Conservation (phyloP, 257 asterid genomes). For the Nicotiana tabacum region DNA sequence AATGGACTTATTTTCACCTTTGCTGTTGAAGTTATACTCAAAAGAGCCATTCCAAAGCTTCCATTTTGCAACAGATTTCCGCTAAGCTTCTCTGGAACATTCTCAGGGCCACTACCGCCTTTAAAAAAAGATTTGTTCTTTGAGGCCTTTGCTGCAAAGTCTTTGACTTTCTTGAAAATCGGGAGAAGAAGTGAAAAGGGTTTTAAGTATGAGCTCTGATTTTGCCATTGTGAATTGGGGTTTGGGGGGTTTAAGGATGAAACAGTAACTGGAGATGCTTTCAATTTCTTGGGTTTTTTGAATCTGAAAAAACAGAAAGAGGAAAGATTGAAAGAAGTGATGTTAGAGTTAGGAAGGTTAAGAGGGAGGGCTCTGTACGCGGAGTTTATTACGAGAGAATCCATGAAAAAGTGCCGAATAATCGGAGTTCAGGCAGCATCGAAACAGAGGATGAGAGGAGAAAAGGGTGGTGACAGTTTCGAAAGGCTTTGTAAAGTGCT, state of each 20-base stretch:
- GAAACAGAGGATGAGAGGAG: slow-evolving; percentile 12
- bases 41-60: slow-evolving; percentile 56
- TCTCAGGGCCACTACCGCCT: slow-evolving; percentile 14
- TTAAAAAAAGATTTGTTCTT: slow-evolving; percentile 21
- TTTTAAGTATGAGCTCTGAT: slow-evolving; percentile 23
- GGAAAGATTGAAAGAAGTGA: slow-evolving; percentile 11
- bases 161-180: slow-evolving; percentile 34
- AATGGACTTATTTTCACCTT: slow-evolving; percentile 79
- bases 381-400: slow-evolving; percentile 27
- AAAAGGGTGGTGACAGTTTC: slow-evolving; percentile 5
- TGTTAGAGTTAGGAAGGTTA: slow-evolving; percentile 18
- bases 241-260: slow-evolving; percentile 25
- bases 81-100: slow-evolving; percentile 13
- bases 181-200: slow-evolving; percentile 53
- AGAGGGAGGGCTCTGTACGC: slow-evolving; percentile 26
- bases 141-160: slow-evolving; percentile 39
- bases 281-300: slow-evolving; percentile 18
- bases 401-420: slow-evolving; percentile 34
- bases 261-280: slow-evolving; percentile 18
- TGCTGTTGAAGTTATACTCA: slow-evolving; percentile 75
- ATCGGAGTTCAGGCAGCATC: slow-evolving; percentile 28
- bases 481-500: neutral
- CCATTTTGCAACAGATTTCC: slow-evolving; percentile 42
- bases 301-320: slow-evolving; percentile 21
- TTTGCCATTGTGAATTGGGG: slow-evolving; percentile 36